Conservation (phyloP, 352 stramenopile genomes). For the Globisporangium okanoganense region DNA sequence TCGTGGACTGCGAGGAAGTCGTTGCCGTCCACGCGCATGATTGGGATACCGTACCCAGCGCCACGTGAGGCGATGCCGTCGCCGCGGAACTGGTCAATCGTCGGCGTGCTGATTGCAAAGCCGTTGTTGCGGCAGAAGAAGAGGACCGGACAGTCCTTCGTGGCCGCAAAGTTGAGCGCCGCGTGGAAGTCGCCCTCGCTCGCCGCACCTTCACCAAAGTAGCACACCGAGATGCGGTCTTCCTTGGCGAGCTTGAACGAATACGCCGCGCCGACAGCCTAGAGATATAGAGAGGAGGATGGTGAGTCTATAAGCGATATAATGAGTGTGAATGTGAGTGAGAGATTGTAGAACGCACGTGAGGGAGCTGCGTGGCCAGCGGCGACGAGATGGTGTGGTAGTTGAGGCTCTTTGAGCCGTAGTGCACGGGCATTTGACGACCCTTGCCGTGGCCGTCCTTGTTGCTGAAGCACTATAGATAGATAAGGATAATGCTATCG, state of each 20-base stretch:
- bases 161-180: constrained; percentile 95
- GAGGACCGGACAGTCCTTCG: constrained; percentile 93
- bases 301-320: background rate
- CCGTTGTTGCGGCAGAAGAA: constrained; percentile 99
- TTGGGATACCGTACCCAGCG: constrained; percentile 95
- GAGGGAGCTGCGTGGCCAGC: constrained; percentile 96
- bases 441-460: constrained; percentile 94
- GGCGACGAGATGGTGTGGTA: constrained; percentile 98
- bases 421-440: constrained; percentile 98
- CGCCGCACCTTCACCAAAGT: constrained; percentile 97
- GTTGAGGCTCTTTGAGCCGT: constrained; percentile 93
- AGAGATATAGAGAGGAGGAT: background rate
- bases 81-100: constrained; percentile 95
- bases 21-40: constrained; percentile 97
- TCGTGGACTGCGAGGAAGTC: constrained; percentile 96
- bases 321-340: background rate
- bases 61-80: constrained; percentile 95
- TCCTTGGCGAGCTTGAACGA: constrained; percentile 94
- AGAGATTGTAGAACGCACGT: constrained; percentile 29
- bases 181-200: constrained; percentile 98
- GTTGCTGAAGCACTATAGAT: constrained; percentile 92
- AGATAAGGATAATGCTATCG: no score
- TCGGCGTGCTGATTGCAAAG: constrained; percentile 97
- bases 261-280: constrained; percentile 96
- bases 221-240: constrained; percentile 90